These are phyloP conservation scores for Nelumbo lutea DNA, from an alignment of 164 flowering plant species.

Conservation along the genomic window DNA sequence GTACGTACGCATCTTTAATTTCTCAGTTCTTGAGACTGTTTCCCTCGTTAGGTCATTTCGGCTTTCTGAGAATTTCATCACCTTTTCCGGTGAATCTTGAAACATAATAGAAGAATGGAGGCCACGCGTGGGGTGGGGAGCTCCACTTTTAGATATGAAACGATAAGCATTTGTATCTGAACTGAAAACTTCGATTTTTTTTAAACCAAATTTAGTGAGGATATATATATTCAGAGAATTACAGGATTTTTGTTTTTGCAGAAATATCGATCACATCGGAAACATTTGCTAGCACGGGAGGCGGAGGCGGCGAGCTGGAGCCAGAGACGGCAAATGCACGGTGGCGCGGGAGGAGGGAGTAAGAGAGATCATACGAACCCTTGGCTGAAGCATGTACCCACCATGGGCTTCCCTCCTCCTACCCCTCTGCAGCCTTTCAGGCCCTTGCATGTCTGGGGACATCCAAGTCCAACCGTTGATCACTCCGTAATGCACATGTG, in stretches of 20 bases:
- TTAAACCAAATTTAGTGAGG: too few species aligned
- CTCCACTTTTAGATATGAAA: too few species aligned
- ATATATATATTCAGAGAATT: background rate
- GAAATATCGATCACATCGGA: slow-evolving; percentile 94
- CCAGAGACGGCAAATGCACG: slow-evolving; percentile 65
- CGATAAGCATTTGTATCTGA: too few species aligned
- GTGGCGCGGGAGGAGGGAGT: slow-evolving; percentile 25
- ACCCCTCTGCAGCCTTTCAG: slow-evolving; percentile 32
- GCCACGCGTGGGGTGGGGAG: too few species aligned
- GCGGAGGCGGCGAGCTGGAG: slow-evolving; percentile 92
- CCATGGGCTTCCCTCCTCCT: slow-evolving; percentile 70
- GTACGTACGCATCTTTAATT: slow-evolving; percentile 25
- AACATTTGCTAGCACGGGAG: slow-evolving; percentile 83
- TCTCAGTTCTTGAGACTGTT: background rate
- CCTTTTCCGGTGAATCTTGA: too few species aligned
- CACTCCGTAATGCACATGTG: slow-evolving; percentile 57
- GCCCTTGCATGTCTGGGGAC: slow-evolving; percentile 97
- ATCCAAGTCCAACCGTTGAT: slow-evolving; percentile 71
- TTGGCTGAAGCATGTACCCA: slow-evolving; percentile 52
- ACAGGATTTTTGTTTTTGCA: slow-evolving; percentile 24
- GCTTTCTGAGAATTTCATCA: too few species aligned
- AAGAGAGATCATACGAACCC: slow-evolving; percentile 40
- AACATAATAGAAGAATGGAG: too few species aligned
- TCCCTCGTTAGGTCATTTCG: too few species aligned
- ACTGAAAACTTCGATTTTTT: too few species aligned